These are phyloP conservation scores for Aspergillus candidus DNA, from an alignment of 2,329 filamentous ascomycete species.

Conservation along the genomic window DNA sequence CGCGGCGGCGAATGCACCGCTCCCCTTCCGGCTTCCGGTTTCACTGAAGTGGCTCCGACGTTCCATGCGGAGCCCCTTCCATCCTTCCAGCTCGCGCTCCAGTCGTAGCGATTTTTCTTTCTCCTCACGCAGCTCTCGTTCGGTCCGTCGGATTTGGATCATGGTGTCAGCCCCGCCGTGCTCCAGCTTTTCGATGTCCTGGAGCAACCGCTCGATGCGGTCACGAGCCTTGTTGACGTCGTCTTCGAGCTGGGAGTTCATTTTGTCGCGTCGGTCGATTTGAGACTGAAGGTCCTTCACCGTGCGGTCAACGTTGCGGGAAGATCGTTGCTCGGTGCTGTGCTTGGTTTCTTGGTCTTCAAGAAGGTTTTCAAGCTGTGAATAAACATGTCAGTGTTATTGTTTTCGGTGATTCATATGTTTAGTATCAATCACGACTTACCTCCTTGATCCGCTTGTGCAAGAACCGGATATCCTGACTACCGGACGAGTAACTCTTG, in stretches of 20 bases:
- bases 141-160: slow-evolving; percentile 73
- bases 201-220: slow-evolving; percentile 81
- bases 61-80: slow-evolving; percentile 66
- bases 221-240: slow-evolving; percentile 82
- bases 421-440: slow-evolving; percentile 30
- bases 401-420: too few relatives aligned
- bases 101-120: slow-evolving; percentile 71
- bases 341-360: slow-evolving; percentile 75
- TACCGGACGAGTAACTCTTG: slow-evolving; percentile 90
- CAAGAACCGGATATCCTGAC: slow-evolving; percentile 90
- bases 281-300: slow-evolving; percentile 91
- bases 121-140: slow-evolving; percentile 85
- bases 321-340: slow-evolving; percentile 74
- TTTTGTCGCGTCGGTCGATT: slow-evolving; percentile 88
- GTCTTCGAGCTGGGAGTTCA: slow-evolving; percentile 71
- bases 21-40: slow-evolving; percentile 34
- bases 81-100: slow-evolving; percentile 82
- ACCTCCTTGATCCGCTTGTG: slow-evolving; percentile 95
- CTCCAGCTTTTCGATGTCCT: slow-evolving; percentile 90
- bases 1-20: slow-evolving; percentile 33
- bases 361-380: slow-evolving; percentile 76
- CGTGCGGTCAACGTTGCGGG: slow-evolving; percentile 86
- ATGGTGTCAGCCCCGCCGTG: slow-evolving; percentile 76
- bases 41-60: slow-evolving; percentile 42
- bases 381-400: slow-evolving; percentile 15